A percentile compares a stretch with the other conserved stretches of the same genome.
Evolutionary conservation across 2,329 filamentous ascomycete genomes (phyloP).

Genomic region (Trichoderma koningiopsis): DNA sequence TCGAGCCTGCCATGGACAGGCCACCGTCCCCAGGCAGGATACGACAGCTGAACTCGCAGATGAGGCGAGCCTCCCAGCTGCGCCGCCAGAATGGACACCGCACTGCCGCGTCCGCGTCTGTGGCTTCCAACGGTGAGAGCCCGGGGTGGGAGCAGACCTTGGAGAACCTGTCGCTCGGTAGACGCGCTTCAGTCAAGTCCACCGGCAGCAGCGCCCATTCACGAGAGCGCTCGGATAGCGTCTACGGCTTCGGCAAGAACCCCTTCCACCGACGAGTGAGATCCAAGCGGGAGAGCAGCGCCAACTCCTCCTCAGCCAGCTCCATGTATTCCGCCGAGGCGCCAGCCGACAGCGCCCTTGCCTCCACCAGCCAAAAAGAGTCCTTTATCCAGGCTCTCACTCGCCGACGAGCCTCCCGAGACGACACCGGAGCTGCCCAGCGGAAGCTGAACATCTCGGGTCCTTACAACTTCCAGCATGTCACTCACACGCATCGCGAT

Average conservation of each 20-base stretch:
- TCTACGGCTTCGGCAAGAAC: slow-evolving; percentile 61
- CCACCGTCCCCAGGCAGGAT: slow-evolving; percentile 63
- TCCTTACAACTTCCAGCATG: slow-evolving; percentile 68
- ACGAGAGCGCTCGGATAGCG: slow-evolving; percentile 59
- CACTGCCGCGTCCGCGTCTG: slow-evolving; percentile 56
- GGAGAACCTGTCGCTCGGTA: slow-evolving; percentile 53
- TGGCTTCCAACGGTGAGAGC: slow-evolving; percentile 48
- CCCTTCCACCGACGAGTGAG: slow-evolving; percentile 58
- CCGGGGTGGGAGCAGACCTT: slow-evolving; percentile 54
- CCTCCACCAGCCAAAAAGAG: slow-evolving; percentile 43
- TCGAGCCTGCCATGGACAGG: slow-evolving; percentile 62
- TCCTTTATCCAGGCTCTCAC: slow-evolving; percentile 54
- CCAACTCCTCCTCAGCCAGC: slow-evolving; percentile 51
- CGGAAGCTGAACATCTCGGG: slow-evolving; percentile 59
- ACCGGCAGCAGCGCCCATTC: slow-evolving; percentile 50
- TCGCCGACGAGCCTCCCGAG: slow-evolving; percentile 48
- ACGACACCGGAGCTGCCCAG: slow-evolving; percentile 35
- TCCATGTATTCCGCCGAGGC: slow-evolving; percentile 53
- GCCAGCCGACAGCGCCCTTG: slow-evolving; percentile 38
- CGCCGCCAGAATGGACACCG: slow-evolving; percentile 38
- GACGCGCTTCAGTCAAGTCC: slow-evolving; percentile 60
- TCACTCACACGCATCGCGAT: slow-evolving; percentile 59
- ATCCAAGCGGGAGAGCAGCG: slow-evolving; percentile 54
- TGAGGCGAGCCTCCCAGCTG: slow-evolving; percentile 55
- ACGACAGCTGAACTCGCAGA: slow-evolving; percentile 60